These are phyloP conservation scores for Wickerhamiella parazyma DNA, from an alignment of 805 yeast species.

Conservation along the genomic window DNA sequence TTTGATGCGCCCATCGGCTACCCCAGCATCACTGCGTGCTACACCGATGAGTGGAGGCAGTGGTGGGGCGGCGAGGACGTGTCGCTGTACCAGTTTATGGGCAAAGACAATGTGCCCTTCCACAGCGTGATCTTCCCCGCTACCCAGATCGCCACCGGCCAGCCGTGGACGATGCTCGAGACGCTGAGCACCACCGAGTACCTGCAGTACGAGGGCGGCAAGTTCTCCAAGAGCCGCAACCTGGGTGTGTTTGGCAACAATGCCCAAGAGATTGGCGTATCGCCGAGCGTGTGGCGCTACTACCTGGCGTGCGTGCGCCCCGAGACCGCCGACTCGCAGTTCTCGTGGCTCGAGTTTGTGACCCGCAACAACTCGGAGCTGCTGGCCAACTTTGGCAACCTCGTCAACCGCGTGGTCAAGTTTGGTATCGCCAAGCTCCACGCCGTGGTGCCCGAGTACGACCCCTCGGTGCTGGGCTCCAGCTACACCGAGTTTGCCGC, in stretches of 20 bases:
- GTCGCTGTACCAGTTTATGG: slow-evolving; percentile 91
- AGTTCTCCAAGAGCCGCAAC: slow-evolving; percentile 95
- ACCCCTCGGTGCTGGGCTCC: slow-evolving; percentile 34
- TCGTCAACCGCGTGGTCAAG: slow-evolving; percentile 85
- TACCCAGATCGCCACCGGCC: slow-evolving; percentile 74
- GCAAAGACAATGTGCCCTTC: slow-evolving; percentile 98
- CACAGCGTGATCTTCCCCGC: slow-evolving; percentile 98
- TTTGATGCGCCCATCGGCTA: slow-evolving; percentile 98
- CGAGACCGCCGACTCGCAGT: slow-evolving; percentile 89
- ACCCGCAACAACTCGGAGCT: slow-evolving; percentile 86
- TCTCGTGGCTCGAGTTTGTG: slow-evolving; percentile 95
- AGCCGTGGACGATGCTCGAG: slow-evolving; percentile 80
- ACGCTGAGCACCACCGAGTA: slow-evolving; percentile 93
- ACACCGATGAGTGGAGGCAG: slow-evolving; percentile 62
- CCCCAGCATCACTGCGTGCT: slow-evolving; percentile 89
- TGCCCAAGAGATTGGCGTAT: slow-evolving; percentile 82
- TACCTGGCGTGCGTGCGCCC: slow-evolving; percentile 88
- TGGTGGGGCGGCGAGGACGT: slow-evolving; percentile 94
- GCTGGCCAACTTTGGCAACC: slow-evolving; percentile 91
- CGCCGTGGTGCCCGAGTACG: slow-evolving; percentile 69
- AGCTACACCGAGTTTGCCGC: slow-evolving; percentile 28
- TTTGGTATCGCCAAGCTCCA: slow-evolving; percentile 82
- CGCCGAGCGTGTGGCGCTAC: slow-evolving; percentile 96
- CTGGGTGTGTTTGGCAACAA: slow-evolving; percentile 97
- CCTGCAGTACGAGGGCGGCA: slow-evolving; percentile 94